phyloP scores from a whole-genome alignment of 2,329 filamentous ascomycete species.

The Fusarium buharicum region DNA sequence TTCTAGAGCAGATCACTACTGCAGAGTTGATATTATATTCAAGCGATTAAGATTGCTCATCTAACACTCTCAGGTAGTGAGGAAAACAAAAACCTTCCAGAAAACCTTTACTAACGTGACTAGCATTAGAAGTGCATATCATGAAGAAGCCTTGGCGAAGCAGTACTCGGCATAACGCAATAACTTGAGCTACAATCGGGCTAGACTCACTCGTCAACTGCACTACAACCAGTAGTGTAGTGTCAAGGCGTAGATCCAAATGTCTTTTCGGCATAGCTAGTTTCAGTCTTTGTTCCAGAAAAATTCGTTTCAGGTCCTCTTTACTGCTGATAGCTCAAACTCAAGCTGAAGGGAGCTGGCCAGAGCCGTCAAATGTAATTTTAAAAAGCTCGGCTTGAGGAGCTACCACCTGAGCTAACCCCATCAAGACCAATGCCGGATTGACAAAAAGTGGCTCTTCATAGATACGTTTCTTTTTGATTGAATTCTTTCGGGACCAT shows the following conservation, averaged over 20 bases:
- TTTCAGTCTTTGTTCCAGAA: slow-evolving; percentile 28
- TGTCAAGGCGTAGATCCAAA: slow-evolving; percentile 10
- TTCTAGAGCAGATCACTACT: neutral
- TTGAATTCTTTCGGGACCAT: slow-evolving; percentile 8
- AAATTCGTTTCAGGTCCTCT: slow-evolving; percentile 30
- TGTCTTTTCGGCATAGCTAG: slow-evolving; percentile 16
- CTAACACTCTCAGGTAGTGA: too few species aligned
- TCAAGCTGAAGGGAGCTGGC: too few species aligned
- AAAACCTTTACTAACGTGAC: too few species aligned
- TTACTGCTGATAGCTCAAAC: neutral
- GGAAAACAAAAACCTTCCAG: too few species aligned
- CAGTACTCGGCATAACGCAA: neutral
- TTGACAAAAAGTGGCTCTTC: slow-evolving; percentile 20
- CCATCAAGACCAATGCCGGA: slow-evolving; percentile 12
- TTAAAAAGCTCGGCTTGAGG: slow-evolving; percentile 17
- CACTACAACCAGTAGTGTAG: neutral
- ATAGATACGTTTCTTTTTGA: slow-evolving; percentile 27
- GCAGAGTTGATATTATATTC: slow-evolving; percentile 9
- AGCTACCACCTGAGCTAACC: slow-evolving; percentile 16
- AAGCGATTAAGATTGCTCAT: slow-evolving; percentile 17
- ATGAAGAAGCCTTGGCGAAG: too few species aligned
- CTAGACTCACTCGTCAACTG: neutral
- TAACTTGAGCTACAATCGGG: neutral
- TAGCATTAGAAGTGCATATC: too few species aligned
- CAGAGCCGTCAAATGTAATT: slow-evolving; percentile 7